These are phyloP conservation scores for Hyaloscypha finlandica DNA, from an alignment of 495 filamentous ascomycete species.

Conservation along the genomic window DNA sequence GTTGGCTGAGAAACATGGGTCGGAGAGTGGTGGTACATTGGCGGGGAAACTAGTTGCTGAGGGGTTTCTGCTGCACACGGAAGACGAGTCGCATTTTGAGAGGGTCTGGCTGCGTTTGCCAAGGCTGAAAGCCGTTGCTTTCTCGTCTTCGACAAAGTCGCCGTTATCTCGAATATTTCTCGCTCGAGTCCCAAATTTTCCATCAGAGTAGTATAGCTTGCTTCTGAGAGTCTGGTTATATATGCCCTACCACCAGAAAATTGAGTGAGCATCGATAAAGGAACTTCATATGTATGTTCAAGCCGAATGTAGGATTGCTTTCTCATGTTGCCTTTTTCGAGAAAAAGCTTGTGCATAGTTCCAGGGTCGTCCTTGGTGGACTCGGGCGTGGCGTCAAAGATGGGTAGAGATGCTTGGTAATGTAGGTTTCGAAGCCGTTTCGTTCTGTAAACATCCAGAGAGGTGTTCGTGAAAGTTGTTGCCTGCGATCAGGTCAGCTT, in stretches of 20 bases:
- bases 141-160: constrained; percentile 6
- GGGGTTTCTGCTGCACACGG: not conserved
- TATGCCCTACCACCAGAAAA: constrained; percentile 3
- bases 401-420: constrained; percentile 13
- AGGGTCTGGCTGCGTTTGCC: not conserved
- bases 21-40: not conserved
- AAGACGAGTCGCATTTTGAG: not conserved
- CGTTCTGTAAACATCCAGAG: not conserved
- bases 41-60: not conserved
- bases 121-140: not conserved
- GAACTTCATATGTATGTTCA: constrained; percentile 17
- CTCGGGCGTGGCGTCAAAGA: not conserved
- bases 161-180: not conserved
- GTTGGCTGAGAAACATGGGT: not conserved
- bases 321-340: constrained; percentile 10
- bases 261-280: constrained; percentile 10
- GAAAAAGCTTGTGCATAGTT: not conserved
- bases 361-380: not conserved
- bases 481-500: constrained; percentile 18
- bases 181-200: not conserved
- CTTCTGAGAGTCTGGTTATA: constrained; percentile 11
- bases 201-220: constrained; percentile 19
- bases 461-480: constrained; percentile 21
- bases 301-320: constrained; percentile 24
- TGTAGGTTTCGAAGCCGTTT: not conserved